Conservation (phyloP, 2,329 filamentous ascomycete species). For the Aspergillus ochraceus region DNA sequence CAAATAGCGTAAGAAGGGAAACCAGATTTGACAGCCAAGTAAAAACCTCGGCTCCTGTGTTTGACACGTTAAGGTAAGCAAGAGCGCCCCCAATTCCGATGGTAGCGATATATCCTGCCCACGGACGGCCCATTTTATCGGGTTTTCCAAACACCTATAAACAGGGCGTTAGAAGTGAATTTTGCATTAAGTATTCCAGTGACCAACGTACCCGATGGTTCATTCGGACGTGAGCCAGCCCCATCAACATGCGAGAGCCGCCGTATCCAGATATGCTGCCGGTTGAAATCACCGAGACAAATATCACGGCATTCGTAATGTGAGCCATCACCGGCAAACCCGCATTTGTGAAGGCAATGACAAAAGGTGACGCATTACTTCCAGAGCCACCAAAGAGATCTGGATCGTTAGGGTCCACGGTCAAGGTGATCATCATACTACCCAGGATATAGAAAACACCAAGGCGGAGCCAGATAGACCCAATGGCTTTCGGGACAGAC, state of each 20-base stretch:
- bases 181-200: too few species aligned
- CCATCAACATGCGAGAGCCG: conserved; percentile 46
- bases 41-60: conserved; percentile 46
- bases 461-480: conserved; percentile 48
- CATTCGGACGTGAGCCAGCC: conserved; percentile 45
- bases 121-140: conserved; percentile 39
- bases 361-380: conserved; percentile 48
- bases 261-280: conserved; percentile 47
- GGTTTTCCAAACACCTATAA: conserved; percentile 28
- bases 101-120: conserved; percentile 59
- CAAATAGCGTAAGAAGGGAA: conserved; percentile 46
- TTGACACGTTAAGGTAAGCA: conserved; percentile 45
- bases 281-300: conserved; percentile 48
- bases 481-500: conserved; percentile 47
- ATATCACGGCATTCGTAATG: conserved; percentile 52
- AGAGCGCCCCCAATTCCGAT: conserved; percentile 65
- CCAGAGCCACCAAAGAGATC: conserved; percentile 45
- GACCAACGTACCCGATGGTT: conserved; percentile 34
- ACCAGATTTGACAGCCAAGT: conserved; percentile 51
- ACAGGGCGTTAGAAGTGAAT: not conserved
- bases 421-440: conserved; percentile 47
- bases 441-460: conserved; percentile 49
- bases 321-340: conserved; percentile 44
- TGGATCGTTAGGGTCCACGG: conserved; percentile 40
- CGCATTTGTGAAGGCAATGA: conserved; percentile 45